Evolutionary conservation across 805 yeast genomes (phyloP).

Genomic region (Spathaspora sp.): DNA sequence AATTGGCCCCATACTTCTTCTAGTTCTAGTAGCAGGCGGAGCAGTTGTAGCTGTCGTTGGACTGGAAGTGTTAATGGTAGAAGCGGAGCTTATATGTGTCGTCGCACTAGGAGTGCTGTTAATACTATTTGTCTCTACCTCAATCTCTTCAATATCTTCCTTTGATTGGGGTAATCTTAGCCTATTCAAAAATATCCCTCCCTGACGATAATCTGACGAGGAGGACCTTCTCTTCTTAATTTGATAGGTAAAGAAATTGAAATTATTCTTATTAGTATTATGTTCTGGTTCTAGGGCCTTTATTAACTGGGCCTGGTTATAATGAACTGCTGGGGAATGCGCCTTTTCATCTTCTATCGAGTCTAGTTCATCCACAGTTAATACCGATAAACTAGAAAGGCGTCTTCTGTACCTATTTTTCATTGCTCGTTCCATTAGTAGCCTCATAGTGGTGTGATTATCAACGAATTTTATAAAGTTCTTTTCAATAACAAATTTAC

Average conservation of each 20-base stretch:
- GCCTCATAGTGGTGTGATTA: conserved; percentile 31
- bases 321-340: background rate
- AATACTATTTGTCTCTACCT: background rate
- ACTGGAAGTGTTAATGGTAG: background rate
- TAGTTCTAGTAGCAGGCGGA: background rate
- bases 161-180: conserved; percentile 4
- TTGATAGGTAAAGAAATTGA: background rate
- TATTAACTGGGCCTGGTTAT: background rate
- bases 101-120: background rate
- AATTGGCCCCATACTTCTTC: background rate
- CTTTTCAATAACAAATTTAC: conserved; percentile 41
- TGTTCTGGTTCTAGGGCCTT: background rate
- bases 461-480: conserved; percentile 30
- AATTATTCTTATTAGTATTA: background rate
- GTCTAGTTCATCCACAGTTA: conserved; percentile 11
- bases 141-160: conserved; percentile 1
- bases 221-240: conserved; percentile 2
- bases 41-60: background rate
- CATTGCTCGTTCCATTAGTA: conserved; percentile 26
- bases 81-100: background rate
- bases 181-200: conserved; percentile 1
- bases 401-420: conserved; percentile 14
- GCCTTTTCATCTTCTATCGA: background rate
- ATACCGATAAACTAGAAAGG: conserved; percentile 13
- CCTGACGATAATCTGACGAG: conserved; percentile 1